Conservation (phyloP, 2,329 filamentous ascomycete genomes). For the Beauveria varroae region DNA sequence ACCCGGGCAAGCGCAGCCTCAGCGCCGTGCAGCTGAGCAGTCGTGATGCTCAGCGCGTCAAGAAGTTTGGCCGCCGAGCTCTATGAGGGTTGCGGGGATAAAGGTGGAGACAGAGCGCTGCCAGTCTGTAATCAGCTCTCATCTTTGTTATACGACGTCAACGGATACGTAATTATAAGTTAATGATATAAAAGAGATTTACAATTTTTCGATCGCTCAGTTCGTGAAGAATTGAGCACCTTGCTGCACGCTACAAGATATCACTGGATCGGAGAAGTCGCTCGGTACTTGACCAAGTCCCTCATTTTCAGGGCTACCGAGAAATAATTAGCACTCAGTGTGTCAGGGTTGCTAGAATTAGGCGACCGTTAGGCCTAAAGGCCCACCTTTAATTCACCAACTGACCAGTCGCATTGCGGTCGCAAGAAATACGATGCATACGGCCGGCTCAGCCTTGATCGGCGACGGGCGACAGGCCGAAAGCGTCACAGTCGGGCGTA, state of each 20-base stretch:
- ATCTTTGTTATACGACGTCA: not conserved
- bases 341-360: not conserved
- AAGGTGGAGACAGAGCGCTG: not conserved
- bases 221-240: not conserved
- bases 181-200: not conserved
- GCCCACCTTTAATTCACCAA: not conserved
- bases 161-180: not conserved
- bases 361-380: not conserved
- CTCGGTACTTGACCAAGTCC: not conserved
- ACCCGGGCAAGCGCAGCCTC: constrained; percentile 23
- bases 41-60: constrained; percentile 40
- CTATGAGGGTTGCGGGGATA: not conserved
- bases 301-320: not conserved
- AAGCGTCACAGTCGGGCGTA: not conserved
- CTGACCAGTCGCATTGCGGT: not conserved
- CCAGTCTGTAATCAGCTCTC: not conserved
- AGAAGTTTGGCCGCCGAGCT: constrained; percentile 33
- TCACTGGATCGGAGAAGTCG: not conserved
- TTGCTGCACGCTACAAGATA: not conserved
- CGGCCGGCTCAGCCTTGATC: constrained; percentile 1
- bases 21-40: constrained; percentile 39
- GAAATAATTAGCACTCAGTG: too few relatives aligned
- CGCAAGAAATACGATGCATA: constrained; percentile 10
- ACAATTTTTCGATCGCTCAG: not conserved
- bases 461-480: not conserved